Percentiles rank a stretch among this genome's conserved stretches.
Evolutionary conservation across 306 rosid genomes (phyloP).

Genomic region (Medicago truncatula): MtrunA17r5.0-ANR NC_053042.1:18811501-18812000

Average conservation of each 20-base stretch:
- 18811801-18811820: neutral
- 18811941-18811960: constrained; percentile 35
- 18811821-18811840: constrained; percentile 36
- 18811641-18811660: constrained; percentile 93
- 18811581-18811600: constrained; percentile 86
- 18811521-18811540: constrained; percentile 69
- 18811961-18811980: constrained; percentile 87
- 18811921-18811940: constrained; percentile 13
- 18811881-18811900: neutral
- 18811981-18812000: constrained; percentile 11
- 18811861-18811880: constrained; percentile 4
- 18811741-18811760: constrained; percentile 73
- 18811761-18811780: constrained; percentile 72
- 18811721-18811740: constrained; percentile 68
- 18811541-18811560: constrained; percentile 70
- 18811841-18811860: constrained; percentile 25
- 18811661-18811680: constrained; percentile 89
- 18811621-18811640: constrained; percentile 74
- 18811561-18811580: constrained; percentile 88
- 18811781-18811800: constrained; percentile 83
- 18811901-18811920: constrained; percentile 34
- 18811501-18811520: constrained; percentile 78
- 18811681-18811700: constrained; percentile 91
- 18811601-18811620: constrained; percentile 69
- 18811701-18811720: constrained; percentile 70